Base-by-base conservation (phyloP, 148 eudicot species). In the Persicaria maculosa region DNA sequence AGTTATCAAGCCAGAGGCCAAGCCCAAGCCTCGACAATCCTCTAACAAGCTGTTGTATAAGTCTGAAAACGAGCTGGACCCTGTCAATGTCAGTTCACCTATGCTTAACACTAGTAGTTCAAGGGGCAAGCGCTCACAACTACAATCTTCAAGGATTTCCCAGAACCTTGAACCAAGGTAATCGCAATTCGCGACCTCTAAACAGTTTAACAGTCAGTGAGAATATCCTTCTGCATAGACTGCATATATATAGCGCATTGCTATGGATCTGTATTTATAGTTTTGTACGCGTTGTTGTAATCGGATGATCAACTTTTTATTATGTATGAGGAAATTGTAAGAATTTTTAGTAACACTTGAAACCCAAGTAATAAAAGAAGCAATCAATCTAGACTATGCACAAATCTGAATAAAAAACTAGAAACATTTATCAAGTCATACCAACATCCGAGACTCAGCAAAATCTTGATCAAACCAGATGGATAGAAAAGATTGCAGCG, bases 91-190 rank as follows among this genome's bases (percentile, higher is more conserved):
- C 74, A 81, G 78, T 61, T 68, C 47, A 22, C 50, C 79, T 61
- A 65, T 36, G 70, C 7, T 65, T 11, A 40, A 40, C 2, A 31
- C 40, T 31, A 31, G 40, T 31, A 82, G 70, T 77, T 47, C 79
- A 71, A 90, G 80, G 79, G 85, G 5, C 14, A 65, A 40, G 46
- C 70, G 81, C 74, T 79, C 77, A 44, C 87, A 74, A n/a, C 78
- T 82, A 50, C 83, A 80, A 81, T 79, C 82, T 55, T 68, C 87
- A 10, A 86, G 85, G 77, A 85, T 75, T 78, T 90, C 95, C 40
- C 95, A 93, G 81, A 84, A 74, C 72, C 81, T 84, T 22, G 98
- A 91, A 72, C 82, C 87, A 78, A 91, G 98, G 98, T 93, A 87
- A 31, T 31, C 40, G 40, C 40, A 31, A 87, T 1, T 31, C 40